Conservation (phyloP, 306 rosid genomes). For the Cucumis cinereus region DNA sequence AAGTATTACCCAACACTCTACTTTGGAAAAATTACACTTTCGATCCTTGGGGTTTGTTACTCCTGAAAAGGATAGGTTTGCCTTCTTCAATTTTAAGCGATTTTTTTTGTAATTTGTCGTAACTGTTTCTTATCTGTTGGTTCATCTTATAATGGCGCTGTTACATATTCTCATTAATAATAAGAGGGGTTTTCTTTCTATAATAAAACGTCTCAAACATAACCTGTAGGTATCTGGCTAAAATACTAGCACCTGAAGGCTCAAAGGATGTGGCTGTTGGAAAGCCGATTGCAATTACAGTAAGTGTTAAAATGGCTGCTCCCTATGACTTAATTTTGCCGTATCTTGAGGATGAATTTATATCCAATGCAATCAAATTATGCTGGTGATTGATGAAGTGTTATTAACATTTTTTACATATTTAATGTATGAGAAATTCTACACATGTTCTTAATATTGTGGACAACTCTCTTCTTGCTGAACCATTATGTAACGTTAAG, state of each 20-base stretch:
- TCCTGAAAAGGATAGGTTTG: neutral
- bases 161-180: neutral
- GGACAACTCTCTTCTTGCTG: slow-evolving; percentile 9
- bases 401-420: neutral
- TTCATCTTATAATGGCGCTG: neutral
- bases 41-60: too few relatives aligned
- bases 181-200: neutral
- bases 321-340: slow-evolving; percentile 10
- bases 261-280: slow-evolving; percentile 91
- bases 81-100: neutral
- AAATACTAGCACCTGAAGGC: slow-evolving; percentile 77
- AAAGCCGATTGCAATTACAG: slow-evolving; percentile 89
- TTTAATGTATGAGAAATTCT: neutral
- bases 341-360: neutral
- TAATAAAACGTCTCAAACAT: neutral
- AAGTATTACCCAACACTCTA: neutral
- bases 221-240: slow-evolving; percentile 67
- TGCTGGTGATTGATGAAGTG: neutral
- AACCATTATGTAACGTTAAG: slow-evolving; percentile 18
- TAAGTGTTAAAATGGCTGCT: slow-evolving; percentile 35
- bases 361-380: slow-evolving; percentile 1
- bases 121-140: neutral
- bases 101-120: neutral
- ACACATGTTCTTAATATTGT: neutral
- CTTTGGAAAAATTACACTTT: neutral